Evolutionary conservation across 495 filamentous ascomycete genomes (phyloP), one percentile per base, ranked within the genome.

Genomic region (Trichoderma erinaceum): DNA sequence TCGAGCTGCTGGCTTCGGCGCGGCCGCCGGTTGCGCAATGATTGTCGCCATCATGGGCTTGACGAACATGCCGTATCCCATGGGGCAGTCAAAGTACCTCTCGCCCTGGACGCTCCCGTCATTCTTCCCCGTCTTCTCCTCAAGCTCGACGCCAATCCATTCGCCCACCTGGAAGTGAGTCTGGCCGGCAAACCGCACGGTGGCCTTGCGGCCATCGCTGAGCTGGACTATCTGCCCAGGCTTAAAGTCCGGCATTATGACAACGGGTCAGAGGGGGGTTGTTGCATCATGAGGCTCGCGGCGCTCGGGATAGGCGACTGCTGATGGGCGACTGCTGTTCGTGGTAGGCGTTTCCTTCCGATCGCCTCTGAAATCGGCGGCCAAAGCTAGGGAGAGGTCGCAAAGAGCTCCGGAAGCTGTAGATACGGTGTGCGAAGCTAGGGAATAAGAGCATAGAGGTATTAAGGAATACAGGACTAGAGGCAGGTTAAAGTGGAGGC

Each of bases 131-230:
- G 82, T 84, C n/a, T 86, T 80, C 44, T 90, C 89, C 50, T 91
- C 88, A 68, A 99, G 85, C 82, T 97, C 93, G 61, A 98, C 84
- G 65, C 95, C 95, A 65, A 97, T 81, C 92, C 94, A 99, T 35
- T 91, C 89, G 66, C 93, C 96, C 4, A 76, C 74, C 41, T 91
- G 87, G 77, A 98, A 97, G 69, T 85, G 78, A 32, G 93, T 91
- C 58, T 83, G 80, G 70, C 95, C 95, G 69, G 92, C 78, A 76
- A 88, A 99, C 72, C 91, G 90, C 58, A 98, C 84, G 68, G 84
- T 87, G 71, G 83, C 95, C 67, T 83, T 83, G 70, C 89, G 90
- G 73, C 91, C 91, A 75, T 96, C 90, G 75, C 78, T 84, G 67
- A 95, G 84, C 75, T 84, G 83, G 76, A 96, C 85, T 43, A 71